Percentiles rank a stretch among this genome's conserved stretches.
These are phyloP conservation scores for Salix brachista DNA, from an alignment of 345 rosid genomes.

Conservation along the genomic window DNA sequence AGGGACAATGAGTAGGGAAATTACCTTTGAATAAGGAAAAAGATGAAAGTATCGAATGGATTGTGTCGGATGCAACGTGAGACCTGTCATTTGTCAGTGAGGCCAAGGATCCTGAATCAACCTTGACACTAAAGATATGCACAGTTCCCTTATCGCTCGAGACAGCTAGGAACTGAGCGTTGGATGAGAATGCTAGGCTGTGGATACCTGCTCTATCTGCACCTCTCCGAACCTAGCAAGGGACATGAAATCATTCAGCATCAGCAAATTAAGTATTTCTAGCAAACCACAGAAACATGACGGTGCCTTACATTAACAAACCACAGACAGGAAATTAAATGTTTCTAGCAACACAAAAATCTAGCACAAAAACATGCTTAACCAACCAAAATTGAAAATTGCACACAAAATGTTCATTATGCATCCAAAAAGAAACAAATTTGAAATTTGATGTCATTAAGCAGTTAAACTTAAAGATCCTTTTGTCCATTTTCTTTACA, in stretches of 20 bases:
- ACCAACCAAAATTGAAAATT: background rate
- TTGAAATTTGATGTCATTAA: background rate
- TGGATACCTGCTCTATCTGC: slow-evolving; percentile 88
- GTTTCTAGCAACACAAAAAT: background rate
- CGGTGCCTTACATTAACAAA: background rate
- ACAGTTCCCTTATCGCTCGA: slow-evolving; percentile 97
- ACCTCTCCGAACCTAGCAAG: slow-evolving; percentile 76
- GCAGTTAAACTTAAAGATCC: background rate
- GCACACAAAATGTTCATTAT: background rate
- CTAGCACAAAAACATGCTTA: background rate
- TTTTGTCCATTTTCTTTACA: background rate
- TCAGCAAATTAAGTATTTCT: background rate
- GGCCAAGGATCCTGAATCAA: slow-evolving; percentile 43
- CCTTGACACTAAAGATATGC: slow-evolving; percentile 80
- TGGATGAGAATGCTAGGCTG: slow-evolving; percentile 81
- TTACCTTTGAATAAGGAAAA: slow-evolving; percentile 77
- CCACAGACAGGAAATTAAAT: background rate
- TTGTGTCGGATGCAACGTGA: slow-evolving; percentile 33
- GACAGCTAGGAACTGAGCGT: slow-evolving; percentile 82
- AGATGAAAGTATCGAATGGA: slow-evolving; percentile 37
- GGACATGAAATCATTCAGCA: background rate
- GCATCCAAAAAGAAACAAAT: background rate
- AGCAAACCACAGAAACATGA: background rate
- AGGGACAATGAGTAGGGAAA: background rate
- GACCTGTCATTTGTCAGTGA: slow-evolving; percentile 39